phyloP scores from a whole-genome alignment of 345 rosid genomes.

The Eutrema japonicum region DNA sequence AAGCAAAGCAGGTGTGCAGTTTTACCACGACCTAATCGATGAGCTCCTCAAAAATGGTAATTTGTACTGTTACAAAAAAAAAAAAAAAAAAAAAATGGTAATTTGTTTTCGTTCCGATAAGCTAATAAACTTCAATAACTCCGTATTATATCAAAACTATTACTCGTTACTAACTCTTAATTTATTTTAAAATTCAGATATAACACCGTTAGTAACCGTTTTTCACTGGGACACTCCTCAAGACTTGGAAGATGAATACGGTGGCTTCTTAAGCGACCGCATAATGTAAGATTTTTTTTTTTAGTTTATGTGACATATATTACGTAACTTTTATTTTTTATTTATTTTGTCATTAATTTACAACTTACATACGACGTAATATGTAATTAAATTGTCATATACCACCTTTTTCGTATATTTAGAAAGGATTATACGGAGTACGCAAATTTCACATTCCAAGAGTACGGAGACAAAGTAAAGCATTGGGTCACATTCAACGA shows the following conservation, averaged over 20 bases:
- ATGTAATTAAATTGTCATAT: neutral
- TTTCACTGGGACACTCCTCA: constrained; percentile 52
- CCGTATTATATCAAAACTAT: neutral
- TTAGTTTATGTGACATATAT: neutral
- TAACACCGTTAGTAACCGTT: constrained; percentile 45
- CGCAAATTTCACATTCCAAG: constrained; percentile 43
- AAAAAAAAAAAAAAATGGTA: constrained; percentile 45
- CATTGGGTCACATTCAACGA: constrained; percentile 45
- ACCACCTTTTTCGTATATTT: neutral
- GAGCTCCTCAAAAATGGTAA: constrained; percentile 51
- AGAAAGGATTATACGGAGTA: constrained; percentile 41
- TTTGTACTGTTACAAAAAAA: no score
- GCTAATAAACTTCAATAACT: neutral
- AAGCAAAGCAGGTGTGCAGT: constrained; percentile 49
- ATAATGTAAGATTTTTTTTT: constrained; percentile 34
- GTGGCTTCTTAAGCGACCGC: constrained; percentile 47
- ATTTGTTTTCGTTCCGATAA: neutral
- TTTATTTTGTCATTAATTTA: neutral
- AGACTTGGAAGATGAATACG: constrained; percentile 49
- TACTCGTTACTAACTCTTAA: neutral
- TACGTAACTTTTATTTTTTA: neutral
- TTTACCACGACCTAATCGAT: constrained; percentile 54
- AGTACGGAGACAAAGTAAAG: constrained; percentile 44
- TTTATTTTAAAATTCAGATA: constrained; percentile 21
- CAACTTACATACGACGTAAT: neutral